These are phyloP conservation scores for Pleoardoris graminearum DNA, from an alignment of 2,329 filamentous ascomycete genomes.

Conservation along the genomic window DNA sequence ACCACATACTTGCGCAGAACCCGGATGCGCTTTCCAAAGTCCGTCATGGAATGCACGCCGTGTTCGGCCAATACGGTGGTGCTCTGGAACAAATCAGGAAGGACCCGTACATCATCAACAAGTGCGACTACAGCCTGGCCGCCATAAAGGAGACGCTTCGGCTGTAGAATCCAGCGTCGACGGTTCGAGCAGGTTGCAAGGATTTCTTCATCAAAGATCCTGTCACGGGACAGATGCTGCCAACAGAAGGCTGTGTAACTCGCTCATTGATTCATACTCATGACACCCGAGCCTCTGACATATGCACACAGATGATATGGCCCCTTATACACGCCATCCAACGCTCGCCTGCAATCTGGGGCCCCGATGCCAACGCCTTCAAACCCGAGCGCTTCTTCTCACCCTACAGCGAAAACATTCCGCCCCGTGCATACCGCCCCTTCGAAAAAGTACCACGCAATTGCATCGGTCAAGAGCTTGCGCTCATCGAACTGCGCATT, in stretches of 20 bases:
- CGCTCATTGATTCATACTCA: too few species aligned
- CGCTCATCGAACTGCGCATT: constrained; percentile 44
- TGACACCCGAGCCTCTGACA: too few species aligned
- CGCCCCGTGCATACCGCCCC: constrained; percentile 33
- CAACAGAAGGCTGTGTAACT: constrained; percentile 20
- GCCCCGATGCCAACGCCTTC: constrained; percentile 21
- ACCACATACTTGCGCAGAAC: constrained; percentile 27
- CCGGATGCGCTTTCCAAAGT: constrained; percentile 22
- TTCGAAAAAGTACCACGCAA: constrained; percentile 46
- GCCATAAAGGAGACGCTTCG: constrained; percentile 40
- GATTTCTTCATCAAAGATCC: constrained; percentile 22
- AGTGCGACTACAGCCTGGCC: constrained; percentile 35
- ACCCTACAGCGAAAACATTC: constrained; percentile 11
- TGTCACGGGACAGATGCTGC: constrained; percentile 25
- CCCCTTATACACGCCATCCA: constrained; percentile 11
- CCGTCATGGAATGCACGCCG: constrained; percentile 32
- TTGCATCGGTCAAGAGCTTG: constrained; percentile 48
- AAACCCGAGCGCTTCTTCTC: constrained; percentile 28
- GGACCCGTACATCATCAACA: constrained; percentile 33
- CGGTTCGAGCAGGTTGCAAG: constrained; percentile 18
- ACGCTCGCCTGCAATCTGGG: constrained; percentile 18
- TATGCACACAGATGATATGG: constrained; percentile 10
- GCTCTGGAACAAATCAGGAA: constrained; percentile 21
- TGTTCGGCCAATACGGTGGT: constrained; percentile 28
- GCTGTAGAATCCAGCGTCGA: constrained; percentile 39